Conservation (phyloP, 2,329 filamentous ascomycete genomes). For the Cordyceps javanica region DNA sequence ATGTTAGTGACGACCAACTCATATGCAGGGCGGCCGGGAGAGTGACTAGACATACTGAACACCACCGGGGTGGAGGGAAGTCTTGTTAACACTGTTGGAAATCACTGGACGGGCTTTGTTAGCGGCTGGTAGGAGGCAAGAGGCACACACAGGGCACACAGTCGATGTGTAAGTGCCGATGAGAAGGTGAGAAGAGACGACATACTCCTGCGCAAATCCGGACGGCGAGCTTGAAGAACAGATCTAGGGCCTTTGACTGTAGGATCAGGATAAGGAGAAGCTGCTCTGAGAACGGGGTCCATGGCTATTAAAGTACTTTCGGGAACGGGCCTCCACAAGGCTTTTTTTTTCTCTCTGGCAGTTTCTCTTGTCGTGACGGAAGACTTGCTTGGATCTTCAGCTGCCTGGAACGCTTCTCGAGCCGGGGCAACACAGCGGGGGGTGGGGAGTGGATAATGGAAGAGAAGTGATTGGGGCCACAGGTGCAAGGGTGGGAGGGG, state of each 20-base stretch:
- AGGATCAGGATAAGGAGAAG: conserved; percentile 33
- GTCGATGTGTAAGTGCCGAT: not conserved
- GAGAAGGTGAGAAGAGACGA: conserved; percentile 16
- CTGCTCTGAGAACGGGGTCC: conserved; percentile 33
- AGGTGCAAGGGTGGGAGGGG: conserved; percentile 2
- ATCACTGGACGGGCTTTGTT: conserved; percentile 38
- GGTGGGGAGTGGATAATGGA: conserved; percentile 5
- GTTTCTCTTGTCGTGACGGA: conserved; percentile 13
- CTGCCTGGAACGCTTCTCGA: conserved; percentile 13
- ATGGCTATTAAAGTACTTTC: conserved; percentile 33
- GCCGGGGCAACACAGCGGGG: conserved; percentile 9
- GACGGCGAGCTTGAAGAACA: conserved; percentile 30
- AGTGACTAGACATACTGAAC: conserved; percentile 63
- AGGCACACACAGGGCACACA: not conserved
- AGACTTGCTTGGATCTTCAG: conserved; percentile 13
- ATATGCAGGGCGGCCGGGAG: no score
- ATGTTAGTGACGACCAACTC: conserved; percentile 25
- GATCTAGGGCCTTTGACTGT: conserved; percentile 34
- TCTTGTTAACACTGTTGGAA: conserved; percentile 73
- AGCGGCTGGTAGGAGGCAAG: conserved; percentile 10
- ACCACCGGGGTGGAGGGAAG: conserved; percentile 82
- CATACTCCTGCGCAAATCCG: conserved; percentile 38
- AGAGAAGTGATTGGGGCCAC: not conserved
- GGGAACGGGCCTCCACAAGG: conserved; percentile 13
- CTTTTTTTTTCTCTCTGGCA: conserved; percentile 6